A percentile compares a stretch with the other conserved stretches of the same genome.
Evolutionary conservation across 2,329 filamentous ascomycete genomes (phyloP).

Genomic region (Aspergillus brunneoviolaceus): DNA sequence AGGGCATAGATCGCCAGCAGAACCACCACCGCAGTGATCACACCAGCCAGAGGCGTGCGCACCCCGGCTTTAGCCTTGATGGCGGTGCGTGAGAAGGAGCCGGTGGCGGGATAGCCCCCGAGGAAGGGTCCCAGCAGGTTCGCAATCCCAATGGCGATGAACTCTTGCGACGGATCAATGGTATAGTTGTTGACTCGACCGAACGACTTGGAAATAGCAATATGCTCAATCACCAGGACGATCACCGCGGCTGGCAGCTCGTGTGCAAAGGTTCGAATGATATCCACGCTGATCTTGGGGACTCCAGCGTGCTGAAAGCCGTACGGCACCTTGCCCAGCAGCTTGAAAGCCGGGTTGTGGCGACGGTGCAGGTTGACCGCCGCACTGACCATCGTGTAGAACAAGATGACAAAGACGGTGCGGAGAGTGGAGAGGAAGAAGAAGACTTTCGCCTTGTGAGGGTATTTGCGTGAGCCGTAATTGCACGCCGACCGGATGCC

Average conservation of each 20-base stretch:
- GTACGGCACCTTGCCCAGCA: conserved; percentile 35
- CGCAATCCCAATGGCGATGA: conserved; percentile 88
- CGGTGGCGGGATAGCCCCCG: conserved; percentile 87
- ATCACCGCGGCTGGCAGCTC: conserved; percentile 85
- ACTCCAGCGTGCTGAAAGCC: conserved; percentile 78
- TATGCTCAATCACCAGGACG: conserved; percentile 92
- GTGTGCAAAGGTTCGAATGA: conserved; percentile 67
- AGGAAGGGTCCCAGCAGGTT: conserved; percentile 91
- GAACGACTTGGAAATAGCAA: conserved; percentile 95
- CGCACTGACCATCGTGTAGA: conserved; percentile 91
- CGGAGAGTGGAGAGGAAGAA: conserved; percentile 92
- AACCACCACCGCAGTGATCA: conserved; percentile 83
- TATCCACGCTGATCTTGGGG: conserved; percentile 63
- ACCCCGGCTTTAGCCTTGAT: conserved; percentile 98
- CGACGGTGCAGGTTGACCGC: conserved; percentile 68
- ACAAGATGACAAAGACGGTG: conserved; percentile 84
- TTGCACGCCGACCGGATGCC: conserved; percentile 67
- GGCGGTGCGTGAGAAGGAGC: conserved; percentile 92
- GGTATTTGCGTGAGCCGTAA: conserved; percentile 66
- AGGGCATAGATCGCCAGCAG: conserved; percentile 87
- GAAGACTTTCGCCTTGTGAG: conserved; percentile 67
- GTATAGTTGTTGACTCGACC: conserved; percentile 94
- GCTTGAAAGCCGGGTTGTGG: no score
- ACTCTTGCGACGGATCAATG: conserved; percentile 92
- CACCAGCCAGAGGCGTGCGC: conserved; percentile 82